Evolutionary conservation across 2,329 filamentous ascomycete genomes (phyloP), one percentile per base, ranked within the genome.

Genomic region (Capronia epimyces): DNA sequence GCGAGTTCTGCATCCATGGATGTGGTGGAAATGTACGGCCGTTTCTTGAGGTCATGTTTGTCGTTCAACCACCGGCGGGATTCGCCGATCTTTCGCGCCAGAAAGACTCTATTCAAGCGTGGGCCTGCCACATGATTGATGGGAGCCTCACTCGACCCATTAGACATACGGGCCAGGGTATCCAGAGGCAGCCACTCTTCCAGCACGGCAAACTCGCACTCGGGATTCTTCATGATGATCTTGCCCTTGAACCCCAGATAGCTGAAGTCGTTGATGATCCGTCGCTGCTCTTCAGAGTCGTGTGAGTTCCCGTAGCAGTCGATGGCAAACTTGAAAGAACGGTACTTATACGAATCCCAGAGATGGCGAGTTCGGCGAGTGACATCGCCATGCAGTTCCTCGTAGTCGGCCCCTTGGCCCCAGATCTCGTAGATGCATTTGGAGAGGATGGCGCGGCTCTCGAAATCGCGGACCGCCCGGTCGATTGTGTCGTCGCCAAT

Each of bases 1-100:
- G 89, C 87, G 37, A 98, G 76, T 67, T 97, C 93, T 0, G 91
- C 87, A 66, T 98, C 93, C 93, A 98, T 97, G 40, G 87, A 93
- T 0, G 93, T 98, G 0, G 91, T 97, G 60, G 86, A 89, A 62
- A 98, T 97, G 66, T 98, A 98, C 32, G 79, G 78, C 22, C 93
- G 77, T 69, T 95, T 95, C 75, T 98, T 98, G 18, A 98, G 76
- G 66, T 95, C 89, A 63, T 90, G 94, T 20, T 78, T 85, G 29
- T 79, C 73, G 25, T 87, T 76, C 3, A 84, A 74, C 46, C 86
- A 80, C 39, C 91, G 78, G 2, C 79, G 79, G 1, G 86, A 84
- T 10, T 72, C 71, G 1, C 76, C 83, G 20, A 97, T 67, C 50
- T 81, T 80, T 7, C 89, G 81, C 9, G 87, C 89, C 21, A 97